Base-by-base conservation (phyloP, 306 rosid species). In the Lablab purpureus region DNA sequence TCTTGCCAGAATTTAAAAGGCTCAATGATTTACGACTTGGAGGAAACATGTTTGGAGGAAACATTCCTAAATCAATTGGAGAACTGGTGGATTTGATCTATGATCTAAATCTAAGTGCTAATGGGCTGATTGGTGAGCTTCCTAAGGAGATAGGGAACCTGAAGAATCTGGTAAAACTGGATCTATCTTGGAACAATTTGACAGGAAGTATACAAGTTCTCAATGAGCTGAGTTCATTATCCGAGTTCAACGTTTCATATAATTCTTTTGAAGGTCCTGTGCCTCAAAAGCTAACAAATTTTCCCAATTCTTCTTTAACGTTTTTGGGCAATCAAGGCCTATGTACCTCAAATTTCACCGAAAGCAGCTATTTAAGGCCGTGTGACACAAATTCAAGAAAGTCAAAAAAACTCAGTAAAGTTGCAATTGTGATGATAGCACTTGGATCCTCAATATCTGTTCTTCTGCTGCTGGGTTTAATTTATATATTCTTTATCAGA, bases 41-140 rank as follows among this genome's bases (percentile, higher is more conserved):
- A 41, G 97, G 97, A 78, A 94, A 94, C 78, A 36, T 49, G 50
- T 80, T 94, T 17, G 93, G 90, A 49, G 97, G 98, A 32, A 82
- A 73, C 56, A 88, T 94, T 85, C 93, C 97, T 23, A 12, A 63
- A 21, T 85, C 89, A 7, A 58, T 94, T 68, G 98, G 93, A 81
- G 43, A 74, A 32, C 73, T 92, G 88, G 71, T 68, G 80, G 80
- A 75, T 82, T 80, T 90, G 72, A 36, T 49, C 1, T 82, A 83
- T 54, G 86, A 51, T 3, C 85, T 92, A 80, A 94, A 94, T 83
- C 89, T 94, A 34, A 90, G 93, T 85, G 89, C 81, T 63, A 94
- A 88, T 78, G 88, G 85, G 59, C 71, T 94, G 83, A 81, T 54
- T 9, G 97, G 96, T 27, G 67, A 62, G 36, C 68, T 92, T 81